Evolutionary conservation across 2,329 filamentous ascomycete genomes (phyloP).

Genomic region (Peltaster fructicola): DNA sequence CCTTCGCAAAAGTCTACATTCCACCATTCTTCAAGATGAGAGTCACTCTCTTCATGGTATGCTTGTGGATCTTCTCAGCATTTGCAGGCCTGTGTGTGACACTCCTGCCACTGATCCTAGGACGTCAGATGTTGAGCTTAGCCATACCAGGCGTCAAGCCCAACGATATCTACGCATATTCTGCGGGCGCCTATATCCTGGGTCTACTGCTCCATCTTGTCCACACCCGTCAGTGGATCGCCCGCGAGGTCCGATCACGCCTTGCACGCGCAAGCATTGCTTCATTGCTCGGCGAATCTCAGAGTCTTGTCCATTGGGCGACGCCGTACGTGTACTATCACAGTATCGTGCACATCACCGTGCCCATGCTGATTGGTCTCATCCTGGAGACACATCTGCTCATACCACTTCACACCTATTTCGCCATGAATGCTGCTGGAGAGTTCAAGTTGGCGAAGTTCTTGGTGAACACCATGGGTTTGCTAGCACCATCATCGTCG

Average conservation of each 20-base stretch:
- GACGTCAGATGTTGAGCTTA: slow-evolving; percentile 56
- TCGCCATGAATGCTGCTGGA: background rate
- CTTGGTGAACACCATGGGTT: too few species aligned
- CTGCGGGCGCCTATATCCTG: slow-evolving; percentile 68
- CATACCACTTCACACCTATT: slow-evolving; percentile 69
- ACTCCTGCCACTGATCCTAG: slow-evolving; percentile 70
- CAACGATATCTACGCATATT: slow-evolving; percentile 95
- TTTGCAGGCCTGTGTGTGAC: slow-evolving; percentile 71
- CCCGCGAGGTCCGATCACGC: slow-evolving; percentile 6
- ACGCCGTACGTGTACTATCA: slow-evolving; percentile 57
- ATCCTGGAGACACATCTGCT: slow-evolving; percentile 78
- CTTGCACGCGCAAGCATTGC: slow-evolving; percentile 8
- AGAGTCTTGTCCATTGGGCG: slow-evolving; percentile 16
- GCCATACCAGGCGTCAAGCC: slow-evolving; percentile 59
- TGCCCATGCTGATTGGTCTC: slow-evolving; percentile 64
- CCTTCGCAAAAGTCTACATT: slow-evolving; percentile 43
- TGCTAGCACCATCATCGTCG: too few species aligned
- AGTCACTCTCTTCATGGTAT: slow-evolving; percentile 69
- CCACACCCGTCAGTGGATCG: slow-evolving; percentile 8
- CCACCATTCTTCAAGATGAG: slow-evolving; percentile 70
- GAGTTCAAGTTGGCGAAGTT: too few species aligned
- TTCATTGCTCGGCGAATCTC: slow-evolving; percentile 10
- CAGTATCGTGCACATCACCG: slow-evolving; percentile 52
- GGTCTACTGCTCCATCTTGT: slow-evolving; percentile 46
- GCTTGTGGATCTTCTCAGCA: slow-evolving; percentile 87